These are phyloP conservation scores for Moricandia arvensis DNA, from an alignment of 345 rosid genomes.

Conservation along the genomic window DNA sequence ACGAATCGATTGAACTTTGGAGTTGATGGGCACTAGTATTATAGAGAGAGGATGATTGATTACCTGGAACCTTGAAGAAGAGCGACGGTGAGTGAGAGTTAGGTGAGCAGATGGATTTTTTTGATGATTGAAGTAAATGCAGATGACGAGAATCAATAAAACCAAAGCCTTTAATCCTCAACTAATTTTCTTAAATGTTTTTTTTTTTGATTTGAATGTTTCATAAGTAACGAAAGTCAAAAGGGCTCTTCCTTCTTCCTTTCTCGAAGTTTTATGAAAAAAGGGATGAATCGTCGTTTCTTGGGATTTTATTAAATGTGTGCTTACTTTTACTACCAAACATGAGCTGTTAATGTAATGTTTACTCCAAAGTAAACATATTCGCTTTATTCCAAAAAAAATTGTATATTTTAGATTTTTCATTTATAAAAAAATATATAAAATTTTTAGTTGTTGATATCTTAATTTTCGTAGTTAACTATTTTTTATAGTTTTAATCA, in stretches of 20 bases:
- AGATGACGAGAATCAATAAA: background rate
- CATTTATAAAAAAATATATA: too few relatives aligned
- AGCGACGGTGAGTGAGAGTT: background rate
- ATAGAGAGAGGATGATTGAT: too few relatives aligned
- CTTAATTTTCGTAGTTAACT: too few relatives aligned
- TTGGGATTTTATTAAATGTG: constrained; percentile 5
- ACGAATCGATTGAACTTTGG: background rate
- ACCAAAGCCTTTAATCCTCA: background rate
- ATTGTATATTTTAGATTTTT: too few relatives aligned
- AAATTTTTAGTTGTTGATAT: too few relatives aligned
- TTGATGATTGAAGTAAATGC: background rate
- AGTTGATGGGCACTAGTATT: too few relatives aligned
- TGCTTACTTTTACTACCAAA: constrained; percentile 19
- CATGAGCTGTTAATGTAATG: constrained; percentile 23
- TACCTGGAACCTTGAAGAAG: constrained; percentile 27
- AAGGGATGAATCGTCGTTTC: background rate
- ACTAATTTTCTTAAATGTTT: background rate
- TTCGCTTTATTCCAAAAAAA: too few relatives aligned
- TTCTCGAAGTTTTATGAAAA: background rate
- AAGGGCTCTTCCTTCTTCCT: background rate
- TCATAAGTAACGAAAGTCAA: constrained; percentile 4
- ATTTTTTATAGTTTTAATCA: too few relatives aligned
- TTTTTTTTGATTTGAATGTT: background rate
- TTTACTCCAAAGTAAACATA: background rate
- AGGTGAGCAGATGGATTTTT: constrained; percentile 17